A percentile compares a stretch with the other conserved stretches of the same genome.
These are phyloP conservation scores for Boletellus dicymbophilus DNA, from an alignment of 1,284 basidiomycete species.

Conservation along the genomic window DNA sequence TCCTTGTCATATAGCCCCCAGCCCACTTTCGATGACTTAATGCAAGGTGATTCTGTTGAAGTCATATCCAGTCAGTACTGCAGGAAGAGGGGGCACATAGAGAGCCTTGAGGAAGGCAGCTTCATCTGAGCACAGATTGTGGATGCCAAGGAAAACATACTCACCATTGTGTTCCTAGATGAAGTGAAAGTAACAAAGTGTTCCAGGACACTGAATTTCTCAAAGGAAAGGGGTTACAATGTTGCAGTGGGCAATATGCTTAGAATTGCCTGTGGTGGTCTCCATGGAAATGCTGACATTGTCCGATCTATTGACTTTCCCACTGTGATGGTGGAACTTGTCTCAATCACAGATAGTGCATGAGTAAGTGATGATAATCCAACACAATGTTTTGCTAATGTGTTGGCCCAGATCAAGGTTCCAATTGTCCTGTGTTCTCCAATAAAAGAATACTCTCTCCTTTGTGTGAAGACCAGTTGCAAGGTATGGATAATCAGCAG, in stretches of 20 bases:
- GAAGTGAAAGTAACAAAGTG: neutral
- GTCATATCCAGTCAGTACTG: neutral
- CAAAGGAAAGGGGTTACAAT: neutral
- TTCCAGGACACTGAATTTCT: neutral
- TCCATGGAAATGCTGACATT: neutral
- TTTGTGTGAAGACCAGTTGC: no score
- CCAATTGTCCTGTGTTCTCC: no score
- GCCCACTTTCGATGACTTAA: neutral
- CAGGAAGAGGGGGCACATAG: neutral
- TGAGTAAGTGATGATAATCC: no score
- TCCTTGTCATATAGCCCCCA: neutral
- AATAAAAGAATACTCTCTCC: no score
- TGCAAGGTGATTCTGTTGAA: neutral
- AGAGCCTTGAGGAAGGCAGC: neutral
- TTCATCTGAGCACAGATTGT: neutral
- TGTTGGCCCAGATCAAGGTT: no score
- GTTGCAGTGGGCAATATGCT: neutral
- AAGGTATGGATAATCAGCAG: constrained; percentile 3
- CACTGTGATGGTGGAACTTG: neutral
- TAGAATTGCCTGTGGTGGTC: neutral
- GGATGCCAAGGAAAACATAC: neutral
- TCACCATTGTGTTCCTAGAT: neutral
- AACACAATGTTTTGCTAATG: no score
- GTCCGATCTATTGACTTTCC: neutral
- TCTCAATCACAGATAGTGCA: neutral